Base-by-base conservation (phyloP, 345 rosid genomes). In the Sisymbrium irio region DNA sequence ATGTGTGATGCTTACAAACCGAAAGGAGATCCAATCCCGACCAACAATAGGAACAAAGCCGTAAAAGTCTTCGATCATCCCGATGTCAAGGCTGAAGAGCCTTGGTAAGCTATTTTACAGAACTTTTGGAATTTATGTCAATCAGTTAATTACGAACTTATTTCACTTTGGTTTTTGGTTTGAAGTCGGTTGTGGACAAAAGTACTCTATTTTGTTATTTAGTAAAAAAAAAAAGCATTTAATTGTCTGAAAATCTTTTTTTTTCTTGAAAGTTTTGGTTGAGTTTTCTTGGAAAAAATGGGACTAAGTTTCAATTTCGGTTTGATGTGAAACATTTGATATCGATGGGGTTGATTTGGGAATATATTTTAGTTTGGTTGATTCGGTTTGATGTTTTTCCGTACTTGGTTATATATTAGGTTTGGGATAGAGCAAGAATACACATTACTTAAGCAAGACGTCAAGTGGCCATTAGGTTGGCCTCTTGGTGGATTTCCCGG, bases 401-500 rank as follows among this genome's bases (percentile, higher is more conserved):
- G 3, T 32, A 7, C 5, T 32, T 32, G 53, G 39, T 45, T 11
- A 3, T 57, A 18, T 18, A 25, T 7, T 70, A 90, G 99, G 99
- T 95, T 45, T 75, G 97, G 99, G 59, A 95, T 92, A 69, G 97
- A 95, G 84, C 99, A 95, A 84, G 99, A 95, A 80, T 95, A 95
- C 85, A 91, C 97, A 71, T 84, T 95, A 57, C 84, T 95, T 64
- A 91, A 87, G 78, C 60, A 83, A 77, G 82, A 92, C 69, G 85
- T 90, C 36, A 86, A 82, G 70, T 95, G 99, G 97, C 99, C 99
- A 62, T 81, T 95, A 82, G 99, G 99, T 68, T 95, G 99, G 99
- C 99, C 97, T 54, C 87, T 87, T 67, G 99, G 99, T 81, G 99
- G 81, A 44, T 95, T 81, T 75, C 99, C 96, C 63, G 96, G 97